phyloP scores from a whole-genome alignment of 495 filamentous ascomycete genomes.

The Daldinia concentrica region DNA sequence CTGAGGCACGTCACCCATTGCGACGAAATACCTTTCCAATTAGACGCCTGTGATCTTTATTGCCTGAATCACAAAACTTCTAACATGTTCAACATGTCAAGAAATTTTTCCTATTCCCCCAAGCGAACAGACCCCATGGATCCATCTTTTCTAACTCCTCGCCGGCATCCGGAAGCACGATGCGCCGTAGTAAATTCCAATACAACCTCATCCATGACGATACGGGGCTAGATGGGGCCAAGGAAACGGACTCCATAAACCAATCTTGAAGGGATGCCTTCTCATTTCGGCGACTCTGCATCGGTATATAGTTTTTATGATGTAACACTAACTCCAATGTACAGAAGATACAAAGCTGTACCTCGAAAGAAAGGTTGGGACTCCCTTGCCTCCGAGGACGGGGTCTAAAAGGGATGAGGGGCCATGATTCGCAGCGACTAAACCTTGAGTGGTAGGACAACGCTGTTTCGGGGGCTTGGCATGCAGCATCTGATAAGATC shows the following conservation, averaged over 20 bases:
- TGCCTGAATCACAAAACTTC: neutral
- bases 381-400: conserved; percentile 39
- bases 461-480: conserved; percentile 37
- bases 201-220: conserved; percentile 27
- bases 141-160: conserved; percentile 28
- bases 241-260: conserved; percentile 23
- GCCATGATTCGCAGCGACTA: conserved; percentile 19
- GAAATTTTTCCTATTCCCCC: conserved; percentile 24
- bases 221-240: conserved; percentile 31
- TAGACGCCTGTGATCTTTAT: conserved; percentile 7
- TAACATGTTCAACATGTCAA: conserved; percentile 16
- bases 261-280: conserved; percentile 25
- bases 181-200: conserved; percentile 33
- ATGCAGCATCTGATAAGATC: conserved; percentile 51
- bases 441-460: conserved; percentile 30
- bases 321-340: conserved; percentile 32
- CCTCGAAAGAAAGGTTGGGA: conserved; percentile 1
- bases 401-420: conserved; percentile 8
- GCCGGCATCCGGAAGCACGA: conserved; percentile 30
- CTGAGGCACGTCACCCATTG: conserved; percentile 14
- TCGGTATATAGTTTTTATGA: conserved; percentile 38
- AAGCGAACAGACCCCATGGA: conserved; percentile 21
- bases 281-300: conserved; percentile 36
- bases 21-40: conserved; percentile 12
- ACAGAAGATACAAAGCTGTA: conserved; percentile 35